Conservation (phyloP, 495 filamentous ascomycete species). For the Daldinia grandis region DNA sequence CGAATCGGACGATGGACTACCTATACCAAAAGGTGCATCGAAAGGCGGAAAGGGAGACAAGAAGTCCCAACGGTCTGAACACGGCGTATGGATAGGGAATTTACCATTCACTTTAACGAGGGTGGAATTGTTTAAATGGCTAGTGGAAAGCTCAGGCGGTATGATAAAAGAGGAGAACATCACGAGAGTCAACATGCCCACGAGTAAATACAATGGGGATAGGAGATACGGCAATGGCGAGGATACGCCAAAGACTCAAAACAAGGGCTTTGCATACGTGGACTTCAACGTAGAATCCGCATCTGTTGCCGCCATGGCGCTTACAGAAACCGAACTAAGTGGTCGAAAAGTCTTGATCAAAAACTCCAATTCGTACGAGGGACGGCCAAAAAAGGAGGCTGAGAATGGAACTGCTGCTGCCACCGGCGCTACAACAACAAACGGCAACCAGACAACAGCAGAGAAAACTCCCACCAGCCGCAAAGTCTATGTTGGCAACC, state of each 20-base stretch:
- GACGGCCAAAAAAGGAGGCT: constrained; percentile 65
- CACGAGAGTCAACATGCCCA: constrained; percentile 84
- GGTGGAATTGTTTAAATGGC: constrained; percentile 74
- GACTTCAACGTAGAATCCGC: constrained; percentile 79
- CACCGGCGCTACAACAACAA: constrained; percentile 57
- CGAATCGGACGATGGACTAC: constrained; percentile 45
- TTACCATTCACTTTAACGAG: constrained; percentile 80
- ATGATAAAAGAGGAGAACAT: constrained; percentile 73
- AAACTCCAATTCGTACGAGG: constrained; percentile 84
- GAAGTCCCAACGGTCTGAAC: constrained; percentile 72
- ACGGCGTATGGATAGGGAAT: constrained; percentile 97
- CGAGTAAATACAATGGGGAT: constrained; percentile 45
- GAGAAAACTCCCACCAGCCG: constrained; percentile 68
- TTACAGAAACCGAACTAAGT: constrained; percentile 79
- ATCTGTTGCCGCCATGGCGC: constrained; percentile 73
- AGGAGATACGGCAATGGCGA: constrained; percentile 56
- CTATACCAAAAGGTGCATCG: constrained; percentile 43
- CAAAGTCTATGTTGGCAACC: constrained; percentile 91
- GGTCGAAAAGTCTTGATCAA: constrained; percentile 91
- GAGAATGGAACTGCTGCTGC: constrained; percentile 40
- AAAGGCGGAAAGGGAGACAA: constrained; percentile 49
- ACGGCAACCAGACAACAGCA: constrained; percentile 27
- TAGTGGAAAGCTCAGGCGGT: constrained; percentile 70
- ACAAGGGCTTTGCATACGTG: constrained; percentile 95
- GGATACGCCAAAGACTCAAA: constrained; percentile 47